phyloP scores from a whole-genome alignment of 1,284 basidiomycete species.

The Cutaneotrichosporon daszewskae region DNA sequence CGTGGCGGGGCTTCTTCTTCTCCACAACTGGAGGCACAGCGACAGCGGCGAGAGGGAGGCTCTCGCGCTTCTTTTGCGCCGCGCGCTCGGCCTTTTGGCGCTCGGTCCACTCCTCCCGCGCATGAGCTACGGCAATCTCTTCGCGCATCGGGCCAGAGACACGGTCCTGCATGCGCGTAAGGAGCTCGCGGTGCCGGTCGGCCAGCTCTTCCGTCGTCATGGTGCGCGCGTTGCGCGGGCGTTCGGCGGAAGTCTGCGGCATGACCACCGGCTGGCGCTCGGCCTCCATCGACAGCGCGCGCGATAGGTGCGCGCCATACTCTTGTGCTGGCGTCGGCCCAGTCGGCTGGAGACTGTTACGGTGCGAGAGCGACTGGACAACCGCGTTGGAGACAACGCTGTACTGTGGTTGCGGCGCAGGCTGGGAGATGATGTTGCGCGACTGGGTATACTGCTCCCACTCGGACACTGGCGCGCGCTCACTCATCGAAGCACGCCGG shows the following conservation, averaged over 20 bases:
- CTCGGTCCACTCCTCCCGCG: slow-evolving; percentile 10
- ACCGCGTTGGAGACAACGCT: slow-evolving; percentile 12
- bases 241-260: not conserved
- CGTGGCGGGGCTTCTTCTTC: not conserved
- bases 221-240: slow-evolving; percentile 7
- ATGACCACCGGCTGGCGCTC: not conserved
- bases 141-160: slow-evolving; percentile 36
- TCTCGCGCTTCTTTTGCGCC: slow-evolving; percentile 4
- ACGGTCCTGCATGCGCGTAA: slow-evolving; percentile 41
- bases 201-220: slow-evolving; percentile 45
- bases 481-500: not conserved
- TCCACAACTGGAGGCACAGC: too few species aligned
- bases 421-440: slow-evolving; percentile 32
- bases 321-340: slow-evolving; percentile 3
- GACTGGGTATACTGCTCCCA: slow-evolving; percentile 39
- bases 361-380: slow-evolving; percentile 1
- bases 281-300: slow-evolving; percentile 4
- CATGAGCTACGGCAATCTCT: slow-evolving; percentile 23
- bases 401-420: slow-evolving; percentile 3
- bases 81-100: slow-evolving; percentile 11
- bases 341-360: not conserved
- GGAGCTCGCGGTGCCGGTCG: slow-evolving; percentile 38
- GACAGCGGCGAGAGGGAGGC: too few species aligned
- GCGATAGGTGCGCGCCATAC: slow-evolving; percentile 14
- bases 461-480: slow-evolving; percentile 17